A percentile compares a stretch with the other conserved stretches of the same genome.
These are phyloP conservation scores for Penstemon newberryi DNA, from an alignment of 257 asterid species.

Conservation along the genomic window DNA sequence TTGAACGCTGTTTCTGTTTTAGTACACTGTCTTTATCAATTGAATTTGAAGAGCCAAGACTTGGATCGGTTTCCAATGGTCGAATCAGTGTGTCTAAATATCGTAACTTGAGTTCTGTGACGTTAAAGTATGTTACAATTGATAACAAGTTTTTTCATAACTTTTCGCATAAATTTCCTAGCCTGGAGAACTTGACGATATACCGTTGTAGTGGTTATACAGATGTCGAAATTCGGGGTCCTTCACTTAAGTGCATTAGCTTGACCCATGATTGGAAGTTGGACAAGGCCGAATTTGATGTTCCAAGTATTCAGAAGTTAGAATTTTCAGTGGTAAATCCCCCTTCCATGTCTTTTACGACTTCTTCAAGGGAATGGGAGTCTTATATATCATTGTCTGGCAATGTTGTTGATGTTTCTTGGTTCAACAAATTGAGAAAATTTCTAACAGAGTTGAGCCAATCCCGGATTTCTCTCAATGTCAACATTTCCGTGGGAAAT, in stretches of 20 bases:
- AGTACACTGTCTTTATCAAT: too few species aligned
- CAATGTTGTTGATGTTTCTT: too few species aligned
- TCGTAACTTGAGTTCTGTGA: background rate
- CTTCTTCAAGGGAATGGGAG: too few species aligned
- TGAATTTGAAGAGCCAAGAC: too few species aligned
- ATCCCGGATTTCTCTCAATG: too few species aligned
- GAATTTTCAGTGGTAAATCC: too few species aligned
- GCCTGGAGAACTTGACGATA: background rate
- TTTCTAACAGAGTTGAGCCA: too few species aligned
- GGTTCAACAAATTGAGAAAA: too few species aligned
- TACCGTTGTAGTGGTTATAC: background rate
- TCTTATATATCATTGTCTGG: too few species aligned
- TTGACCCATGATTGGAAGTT: background rate
- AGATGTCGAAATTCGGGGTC: background rate
- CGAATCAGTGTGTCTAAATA: background rate
- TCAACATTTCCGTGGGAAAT: too few species aligned
- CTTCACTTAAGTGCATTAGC: background rate
- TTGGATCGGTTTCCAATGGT: background rate
- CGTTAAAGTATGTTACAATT: background rate
- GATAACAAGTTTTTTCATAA: background rate
- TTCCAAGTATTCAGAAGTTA: background rate
- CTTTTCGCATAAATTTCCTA: background rate
- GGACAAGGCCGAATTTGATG: background rate
- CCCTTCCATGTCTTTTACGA: too few species aligned
- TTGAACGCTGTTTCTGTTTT: background rate